These are phyloP conservation scores for Corylus americana DNA, from an alignment of 306 rosid genomes.

Conservation along the genomic window DNA sequence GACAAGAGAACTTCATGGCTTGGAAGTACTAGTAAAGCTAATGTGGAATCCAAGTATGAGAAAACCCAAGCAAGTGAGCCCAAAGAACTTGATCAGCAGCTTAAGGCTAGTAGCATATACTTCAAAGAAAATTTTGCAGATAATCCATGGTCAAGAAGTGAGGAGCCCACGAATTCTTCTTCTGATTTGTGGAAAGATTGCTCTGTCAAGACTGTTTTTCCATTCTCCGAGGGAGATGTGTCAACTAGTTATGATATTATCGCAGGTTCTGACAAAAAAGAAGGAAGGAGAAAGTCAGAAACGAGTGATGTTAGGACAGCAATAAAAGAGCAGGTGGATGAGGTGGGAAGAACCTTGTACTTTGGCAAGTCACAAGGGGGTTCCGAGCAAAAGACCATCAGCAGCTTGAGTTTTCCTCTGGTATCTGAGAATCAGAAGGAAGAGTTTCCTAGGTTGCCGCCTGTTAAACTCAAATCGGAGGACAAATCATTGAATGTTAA, in stretches of 20 bases:
- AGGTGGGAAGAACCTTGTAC: conserved; percentile 81
- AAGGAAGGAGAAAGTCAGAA: conserved; percentile 62
- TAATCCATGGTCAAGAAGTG: conserved; percentile 65
- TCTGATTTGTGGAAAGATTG: conserved; percentile 76
- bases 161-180: conserved; percentile 55
- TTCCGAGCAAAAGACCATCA: conserved; percentile 57
- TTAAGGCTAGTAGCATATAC: conserved; percentile 44
- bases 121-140: conserved; percentile 60
- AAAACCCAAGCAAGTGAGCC: conserved; percentile 47
- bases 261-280: conserved; percentile 54
- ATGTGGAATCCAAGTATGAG: conserved; percentile 44
- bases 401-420: conserved; percentile 59
- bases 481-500: conserved; percentile 64
- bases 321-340: conserved; percentile 83
- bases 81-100: conserved; percentile 56
- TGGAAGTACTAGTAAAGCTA: conserved; percentile 62
- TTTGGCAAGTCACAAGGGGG: conserved; percentile 60
- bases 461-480: conserved; percentile 87
- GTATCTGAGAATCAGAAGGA: conserved; percentile 67
- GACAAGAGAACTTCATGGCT: conserved; percentile 59
- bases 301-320: conserved; percentile 55
- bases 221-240: conserved; percentile 62
- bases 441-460: conserved; percentile 90
- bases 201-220: conserved; percentile 78
- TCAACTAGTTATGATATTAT: conserved; percentile 51